Evolutionary conservation across 129 eudicot species (phyloP), one percentile per base, ranked within the genome.

Genomic region (Smallanthus sonchifolius): DNA sequence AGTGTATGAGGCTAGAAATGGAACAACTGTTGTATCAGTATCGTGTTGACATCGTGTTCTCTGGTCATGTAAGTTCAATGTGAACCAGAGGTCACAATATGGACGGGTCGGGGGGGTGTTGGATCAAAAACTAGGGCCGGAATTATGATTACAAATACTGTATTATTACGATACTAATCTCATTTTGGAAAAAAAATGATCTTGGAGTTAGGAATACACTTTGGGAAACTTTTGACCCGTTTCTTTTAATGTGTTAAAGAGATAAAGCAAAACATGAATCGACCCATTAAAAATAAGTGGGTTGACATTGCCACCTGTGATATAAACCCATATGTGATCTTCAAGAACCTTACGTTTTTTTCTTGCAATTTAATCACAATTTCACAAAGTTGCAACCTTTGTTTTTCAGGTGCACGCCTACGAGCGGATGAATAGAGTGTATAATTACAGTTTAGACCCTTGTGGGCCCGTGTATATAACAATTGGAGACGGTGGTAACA

Each of bases 401-500:
- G 15, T 43, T 6, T 81, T 68, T 55, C 83, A 92, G 98, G 98
- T 92, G 67, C 98, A 92, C 32, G 96, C 98, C 2, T 92, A 92
- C 43, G 98, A 92, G 86, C 61, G 98, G 73, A 87, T 86, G 90
- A 89, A 89, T 48, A 83, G 98, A 80, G 96, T 92, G 57, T 92
- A 89, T 71, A 86, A 92, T 74, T 92, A 87, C 62, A 79, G 76
- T 36, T 71, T 92, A 47, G 94, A 92, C 70, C 84, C 92, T 14
- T 89, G 98, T 81, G 98, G 98, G 34, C 92, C 98, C 6, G 90
- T 92, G 24, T 87, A 89, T 65, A 87, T 92, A 65, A 89, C 92
- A 9, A 75, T 92, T 45, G 98, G 98, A 78, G 98, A 92, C 67
- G 98, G 98, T 51, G 98, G 98, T 20, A 92, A 89, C 56, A 87